Conservation (phyloP, 1,284 basidiomycete species). For the Tetrapyrgos nigripes region DNA sequence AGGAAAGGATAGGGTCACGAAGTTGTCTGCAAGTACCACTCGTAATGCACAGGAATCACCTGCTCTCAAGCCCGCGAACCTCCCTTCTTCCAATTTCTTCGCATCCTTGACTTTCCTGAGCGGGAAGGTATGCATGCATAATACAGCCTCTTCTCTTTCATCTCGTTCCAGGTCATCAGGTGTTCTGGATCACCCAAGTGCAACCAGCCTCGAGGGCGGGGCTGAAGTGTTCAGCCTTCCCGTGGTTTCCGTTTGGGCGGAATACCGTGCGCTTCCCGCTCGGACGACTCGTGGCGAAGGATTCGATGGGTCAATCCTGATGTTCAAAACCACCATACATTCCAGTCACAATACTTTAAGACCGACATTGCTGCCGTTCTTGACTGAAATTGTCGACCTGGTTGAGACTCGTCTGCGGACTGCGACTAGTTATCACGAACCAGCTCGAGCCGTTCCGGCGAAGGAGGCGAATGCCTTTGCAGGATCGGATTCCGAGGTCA, state of each 20-base stretch:
- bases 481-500: conserved; percentile 7
- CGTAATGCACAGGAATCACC: conserved; percentile 33
- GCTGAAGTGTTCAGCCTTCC: conserved; percentile 79
- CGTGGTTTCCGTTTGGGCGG: conserved; percentile 83
- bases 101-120: conserved; percentile 82
- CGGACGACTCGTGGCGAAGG: conserved; percentile 38
- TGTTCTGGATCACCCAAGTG: conserved; percentile 51
- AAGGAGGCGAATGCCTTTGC: conserved; percentile 17
- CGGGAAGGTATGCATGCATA: conserved; percentile 77
- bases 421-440: conserved; percentile 29
- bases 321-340: conserved; percentile 84
- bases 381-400: conserved; percentile 72
- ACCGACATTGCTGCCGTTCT: conserved; percentile 84
- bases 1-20: conserved; percentile 80
- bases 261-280: conserved; percentile 69
- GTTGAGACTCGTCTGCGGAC: conserved; percentile 70
- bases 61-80: conserved; percentile 35
- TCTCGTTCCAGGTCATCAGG: conserved; percentile 43
- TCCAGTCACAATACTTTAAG: conserved; percentile 84
- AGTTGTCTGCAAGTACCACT: conserved; percentile 58
- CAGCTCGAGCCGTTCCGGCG: conserved; percentile 18
- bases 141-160: conserved; percentile 43
- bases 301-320: conserved; percentile 60
- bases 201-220: conserved; percentile 53
- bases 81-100: conserved; percentile 64